Conservation (phyloP, 768 basidiomycete genomes). For the Podaxis rugospora region DNA sequence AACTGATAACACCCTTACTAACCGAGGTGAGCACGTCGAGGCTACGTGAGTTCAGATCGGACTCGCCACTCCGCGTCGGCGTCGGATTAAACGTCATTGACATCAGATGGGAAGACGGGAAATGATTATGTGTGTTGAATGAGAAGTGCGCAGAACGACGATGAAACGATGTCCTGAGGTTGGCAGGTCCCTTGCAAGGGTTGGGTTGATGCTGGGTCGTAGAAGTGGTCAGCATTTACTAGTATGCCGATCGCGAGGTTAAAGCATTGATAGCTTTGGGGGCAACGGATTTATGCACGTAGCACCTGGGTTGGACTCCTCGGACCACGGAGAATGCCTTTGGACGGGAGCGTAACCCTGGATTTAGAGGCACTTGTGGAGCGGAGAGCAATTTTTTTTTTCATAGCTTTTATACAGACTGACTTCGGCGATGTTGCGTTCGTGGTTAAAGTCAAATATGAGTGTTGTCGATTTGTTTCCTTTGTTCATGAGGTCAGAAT, state of each 20-base stretch:
- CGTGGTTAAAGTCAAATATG: not conserved
- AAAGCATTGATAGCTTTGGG: not conserved
- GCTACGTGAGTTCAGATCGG: slow-evolving; percentile 1
- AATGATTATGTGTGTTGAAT: not conserved
- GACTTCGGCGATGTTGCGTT: not conserved
- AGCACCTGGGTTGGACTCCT: not conserved
- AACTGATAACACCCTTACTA: not conserved
- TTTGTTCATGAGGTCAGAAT: not conserved
- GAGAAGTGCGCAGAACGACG: not conserved
- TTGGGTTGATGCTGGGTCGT: not conserved
- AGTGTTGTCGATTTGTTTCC: not conserved
- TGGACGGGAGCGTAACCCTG: not conserved
- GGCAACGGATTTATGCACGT: not conserved
- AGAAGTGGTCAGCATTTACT: not conserved
- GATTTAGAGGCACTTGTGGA: no score
- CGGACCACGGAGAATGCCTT: slow-evolving; percentile 5
- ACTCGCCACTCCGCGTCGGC: not conserved
- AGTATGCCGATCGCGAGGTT: not conserved
- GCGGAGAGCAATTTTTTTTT: no score
- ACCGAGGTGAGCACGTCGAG: slow-evolving; percentile 2
- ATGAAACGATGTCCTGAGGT: not conserved
- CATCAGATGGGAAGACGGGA: not conserved
- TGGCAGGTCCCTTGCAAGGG: not conserved
- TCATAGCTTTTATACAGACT: no score
- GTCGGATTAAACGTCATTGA: not conserved